Evolutionary conservation across 2,329 filamentous ascomycete species (phyloP), one percentile per base, ranked within the genome.

Genomic region (Xenoacremonium recifei): DNA sequence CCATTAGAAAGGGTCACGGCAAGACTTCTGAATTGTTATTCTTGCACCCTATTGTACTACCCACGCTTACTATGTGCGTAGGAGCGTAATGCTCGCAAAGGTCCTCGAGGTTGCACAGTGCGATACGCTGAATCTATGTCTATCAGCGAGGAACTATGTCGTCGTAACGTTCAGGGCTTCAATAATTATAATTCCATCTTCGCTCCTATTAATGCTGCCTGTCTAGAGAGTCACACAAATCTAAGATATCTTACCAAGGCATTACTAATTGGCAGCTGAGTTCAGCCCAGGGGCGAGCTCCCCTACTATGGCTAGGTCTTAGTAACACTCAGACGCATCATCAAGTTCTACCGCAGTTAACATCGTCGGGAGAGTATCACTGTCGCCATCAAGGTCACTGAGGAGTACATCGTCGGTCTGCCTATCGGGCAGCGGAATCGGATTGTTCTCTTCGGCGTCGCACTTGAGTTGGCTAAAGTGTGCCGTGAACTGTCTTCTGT

Each of bases 401-500:
- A 45, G 30, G 43, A 45, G 32, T 45, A 42, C 34, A 38, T 38
- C n/a, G n/a, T 45, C 4, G 35, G 38, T 25, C 33, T 45, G 4
- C 21, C 41, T 4, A 21, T 45, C 34, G 43, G 41, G 20, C 38
- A 45, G 29, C 43, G 43, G 35, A 38, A 38, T 3, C 35, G 41
- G 31, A 20, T 23, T 7, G 21, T 41, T 3, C 43, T 45, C 3
- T 45, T 45, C 29, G 38, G 23, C 33, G 21, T 45, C 9, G 38
- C 43, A 5, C 43, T 38, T 17, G 35, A 4, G 12, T 17, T 45
- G 20, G 35, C 38, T 19, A 45, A 45, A 37, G 34, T 45, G 35
- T 45, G 41, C 21, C 43, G 43, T 6, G 43, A 41, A 27, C 43
- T 45, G 4, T 41, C 38, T 18, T 41, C 43, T 4, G 43, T 45